A percentile compares a stretch with the other conserved stretches of the same genome.
phyloP scores from a whole-genome alignment of 805 yeast genomes.

The Zygoascus biomembranicola region DNA sequence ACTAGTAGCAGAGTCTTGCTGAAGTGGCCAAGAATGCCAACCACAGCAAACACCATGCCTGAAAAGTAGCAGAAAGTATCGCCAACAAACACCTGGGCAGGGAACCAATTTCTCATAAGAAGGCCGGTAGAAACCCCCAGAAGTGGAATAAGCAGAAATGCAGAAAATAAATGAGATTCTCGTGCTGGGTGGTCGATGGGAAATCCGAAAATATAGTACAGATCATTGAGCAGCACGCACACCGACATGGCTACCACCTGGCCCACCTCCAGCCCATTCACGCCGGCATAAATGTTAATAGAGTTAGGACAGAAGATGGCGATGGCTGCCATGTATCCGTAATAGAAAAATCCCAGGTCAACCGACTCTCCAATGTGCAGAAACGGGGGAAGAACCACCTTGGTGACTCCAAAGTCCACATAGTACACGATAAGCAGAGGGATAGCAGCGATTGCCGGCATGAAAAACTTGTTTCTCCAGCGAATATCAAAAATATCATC shows the following conservation, averaged over 20 bases:
- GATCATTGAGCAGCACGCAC: conserved; percentile 68
- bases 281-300: conserved; percentile 91
- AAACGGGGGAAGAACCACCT: conserved; percentile 71
- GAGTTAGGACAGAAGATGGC: conserved; percentile 95
- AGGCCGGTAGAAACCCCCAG: conserved; percentile 76
- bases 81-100: conserved; percentile 91
- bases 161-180: conserved; percentile 76
- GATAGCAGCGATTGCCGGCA: conserved; percentile 90
- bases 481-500: conserved; percentile 94
- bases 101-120: conserved; percentile 77
- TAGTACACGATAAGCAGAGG: conserved; percentile 88
- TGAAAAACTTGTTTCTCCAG: conserved; percentile 94
- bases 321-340: conserved; percentile 81
- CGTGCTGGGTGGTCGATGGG: conserved; percentile 47
- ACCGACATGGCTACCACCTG: conserved; percentile 75
- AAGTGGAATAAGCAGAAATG: conserved; percentile 75
- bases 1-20: conserved; percentile 84
- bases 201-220: conserved; percentile 44
- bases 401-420: conserved; percentile 88
- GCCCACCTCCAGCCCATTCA: conserved; percentile 94
- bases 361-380: conserved; percentile 39
- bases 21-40: conserved; percentile 92
- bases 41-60: conserved; percentile 98
- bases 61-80: conserved; percentile 97
- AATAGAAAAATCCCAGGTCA: conserved; percentile 75